A percentile compares a stretch with the other conserved stretches of the same genome.
phyloP scores from a whole-genome alignment of 805 yeast species.

The Lachancea fermentati region DNA sequence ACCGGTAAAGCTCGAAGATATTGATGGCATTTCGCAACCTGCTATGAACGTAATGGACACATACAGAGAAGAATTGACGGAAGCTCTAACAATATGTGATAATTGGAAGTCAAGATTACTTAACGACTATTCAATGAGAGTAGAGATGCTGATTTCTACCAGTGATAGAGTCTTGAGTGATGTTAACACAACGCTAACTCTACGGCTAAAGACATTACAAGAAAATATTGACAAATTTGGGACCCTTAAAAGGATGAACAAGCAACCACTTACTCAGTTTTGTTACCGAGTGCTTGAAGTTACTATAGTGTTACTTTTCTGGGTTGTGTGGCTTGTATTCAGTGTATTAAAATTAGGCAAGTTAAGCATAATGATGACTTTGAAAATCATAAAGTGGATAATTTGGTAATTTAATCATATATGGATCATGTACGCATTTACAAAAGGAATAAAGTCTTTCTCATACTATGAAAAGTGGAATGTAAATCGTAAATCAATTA shows the following conservation, averaged over 20 bases:
- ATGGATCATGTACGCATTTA: neutral
- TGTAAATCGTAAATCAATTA: neutral
- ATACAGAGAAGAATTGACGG: slow-evolving; percentile 24
- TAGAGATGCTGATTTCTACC: slow-evolving; percentile 55
- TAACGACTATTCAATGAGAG: slow-evolving; percentile 42
- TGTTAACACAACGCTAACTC: slow-evolving; percentile 62
- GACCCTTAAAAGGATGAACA: slow-evolving; percentile 20
- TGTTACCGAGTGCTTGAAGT: slow-evolving; percentile 26
- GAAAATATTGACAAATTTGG: slow-evolving; percentile 30
- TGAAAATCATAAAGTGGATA: slow-evolving; percentile 20
- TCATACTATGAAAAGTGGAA: too few relatives aligned
- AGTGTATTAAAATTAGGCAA: slow-evolving; percentile 19
- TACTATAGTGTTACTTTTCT: slow-evolving; percentile 22
- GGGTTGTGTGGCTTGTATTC: slow-evolving; percentile 30
- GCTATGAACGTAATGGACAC: slow-evolving; percentile 17
- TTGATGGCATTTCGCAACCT: slow-evolving; percentile 14
- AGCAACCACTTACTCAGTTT: slow-evolving; percentile 19
- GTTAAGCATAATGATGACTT: slow-evolving; percentile 11
- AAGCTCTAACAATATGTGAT: slow-evolving; percentile 27
- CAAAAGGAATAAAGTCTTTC: neutral
- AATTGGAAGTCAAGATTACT: slow-evolving; percentile 27
- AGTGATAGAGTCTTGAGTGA: slow-evolving; percentile 70
- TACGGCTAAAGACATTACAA: slow-evolving; percentile 42
- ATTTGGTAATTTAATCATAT: slow-evolving; percentile 18
- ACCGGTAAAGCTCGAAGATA: slow-evolving; percentile 12